Evolutionary conservation across 2,329 filamentous ascomycete species (phyloP).

Genomic region (Phaeosphaeriaceae sp.): DNA sequence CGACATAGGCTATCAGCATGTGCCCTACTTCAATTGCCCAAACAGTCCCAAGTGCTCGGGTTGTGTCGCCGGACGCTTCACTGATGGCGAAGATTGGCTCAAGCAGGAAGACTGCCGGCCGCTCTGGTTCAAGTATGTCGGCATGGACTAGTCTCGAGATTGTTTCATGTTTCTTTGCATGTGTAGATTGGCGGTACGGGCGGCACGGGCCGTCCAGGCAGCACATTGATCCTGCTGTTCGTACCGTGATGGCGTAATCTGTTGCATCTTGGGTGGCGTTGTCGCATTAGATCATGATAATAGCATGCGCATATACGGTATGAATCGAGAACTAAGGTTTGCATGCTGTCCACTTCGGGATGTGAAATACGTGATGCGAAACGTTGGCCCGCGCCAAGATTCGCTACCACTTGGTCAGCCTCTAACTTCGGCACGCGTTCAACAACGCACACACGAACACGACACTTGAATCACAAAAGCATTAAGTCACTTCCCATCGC

Average conservation of each 20-base stretch:
- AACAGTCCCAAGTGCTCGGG: conserved; percentile 93
- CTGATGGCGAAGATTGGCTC: conserved; percentile 84
- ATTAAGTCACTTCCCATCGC: neutral
- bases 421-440: neutral
- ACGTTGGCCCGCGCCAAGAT: neutral
- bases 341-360: neutral
- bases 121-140: conserved; percentile 96
- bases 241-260: neutral
- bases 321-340: neutral
- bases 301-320: neutral
- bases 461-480: neutral
- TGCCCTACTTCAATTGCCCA: conserved; percentile 98
- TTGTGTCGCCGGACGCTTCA: conserved; percentile 86
- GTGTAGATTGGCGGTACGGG: too few relatives aligned
- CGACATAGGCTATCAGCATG: conserved; percentile 97
- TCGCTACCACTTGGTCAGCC: neutral
- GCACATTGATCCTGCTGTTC: neutral
- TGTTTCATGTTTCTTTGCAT: neutral
- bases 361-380: too few relatives aligned
- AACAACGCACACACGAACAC: neutral
- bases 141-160: conserved; percentile 66
- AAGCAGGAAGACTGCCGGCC: conserved; percentile 92
- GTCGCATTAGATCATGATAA: too few relatives aligned
- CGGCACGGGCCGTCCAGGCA: too few relatives aligned
- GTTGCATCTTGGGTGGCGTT: too few relatives aligned